Evolutionary conservation across 306 rosid species (phyloP).

Genomic region (Fragaria iinumae): DNA sequence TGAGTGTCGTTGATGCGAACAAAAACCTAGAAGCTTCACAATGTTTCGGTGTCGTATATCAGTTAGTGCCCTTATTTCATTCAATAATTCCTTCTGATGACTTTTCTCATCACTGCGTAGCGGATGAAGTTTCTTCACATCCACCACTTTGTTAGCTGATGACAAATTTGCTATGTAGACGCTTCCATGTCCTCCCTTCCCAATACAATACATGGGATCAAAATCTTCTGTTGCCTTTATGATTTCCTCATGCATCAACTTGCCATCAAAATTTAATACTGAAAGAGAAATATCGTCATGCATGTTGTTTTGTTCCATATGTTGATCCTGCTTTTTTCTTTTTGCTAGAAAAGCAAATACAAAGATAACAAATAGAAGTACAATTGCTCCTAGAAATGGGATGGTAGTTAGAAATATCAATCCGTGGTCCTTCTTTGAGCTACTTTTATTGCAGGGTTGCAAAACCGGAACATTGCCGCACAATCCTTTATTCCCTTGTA

Average conservation of each 20-base stretch:
- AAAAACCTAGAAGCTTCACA: slow-evolving; percentile 22
- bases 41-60: slow-evolving; percentile 19
- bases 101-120: neutral
- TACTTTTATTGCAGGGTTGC: neutral
- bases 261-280: slow-evolving; percentile 1
- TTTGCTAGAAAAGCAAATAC: neutral
- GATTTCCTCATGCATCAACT: neutral
- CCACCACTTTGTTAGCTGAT: neutral
- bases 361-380: neutral
- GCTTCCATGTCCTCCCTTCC: neutral
- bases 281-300: neutral
- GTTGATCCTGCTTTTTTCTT: neutral
- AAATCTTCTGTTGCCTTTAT: slow-evolving; percentile 9
- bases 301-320: neutral
- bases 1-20: neutral
- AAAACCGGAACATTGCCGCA: neutral
- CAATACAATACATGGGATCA: slow-evolving; percentile 8
- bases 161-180: slow-evolving; percentile 6
- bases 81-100: slow-evolving; percentile 3
- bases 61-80: slow-evolving; percentile 6
- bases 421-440: neutral
- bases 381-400: neutral
- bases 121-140: slow-evolving; percentile 15
- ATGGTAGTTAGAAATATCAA: neutral
- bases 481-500: neutral